Evolutionary conservation across 352 stramenopile species (phyloP).

Genomic region (Phytophthora podocarpi): DNA sequence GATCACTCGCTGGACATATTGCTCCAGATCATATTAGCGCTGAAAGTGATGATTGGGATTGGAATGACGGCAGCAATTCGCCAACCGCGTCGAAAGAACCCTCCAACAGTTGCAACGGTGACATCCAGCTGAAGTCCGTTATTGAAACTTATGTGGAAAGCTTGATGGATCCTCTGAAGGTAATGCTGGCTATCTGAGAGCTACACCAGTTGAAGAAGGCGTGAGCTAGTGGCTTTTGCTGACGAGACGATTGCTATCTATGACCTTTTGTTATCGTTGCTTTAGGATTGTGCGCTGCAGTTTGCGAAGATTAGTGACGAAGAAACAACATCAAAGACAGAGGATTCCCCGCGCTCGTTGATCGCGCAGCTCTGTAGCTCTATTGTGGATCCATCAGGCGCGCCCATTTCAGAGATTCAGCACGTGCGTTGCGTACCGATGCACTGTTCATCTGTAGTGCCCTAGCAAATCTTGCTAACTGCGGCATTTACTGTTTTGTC

Average conservation of each 20-base stretch:
- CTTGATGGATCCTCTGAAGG: slow-evolving; percentile 54
- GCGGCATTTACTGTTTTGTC: neutral
- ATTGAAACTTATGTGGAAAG: slow-evolving; percentile 51
- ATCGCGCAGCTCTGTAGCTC: slow-evolving; percentile 56
- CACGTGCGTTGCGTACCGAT: slow-evolving; percentile 37
- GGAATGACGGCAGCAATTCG: slow-evolving; percentile 46
- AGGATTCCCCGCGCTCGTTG: slow-evolving; percentile 32
- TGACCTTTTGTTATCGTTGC: neutral
- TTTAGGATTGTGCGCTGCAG: slow-evolving; percentile 69
- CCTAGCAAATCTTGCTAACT: neutral
- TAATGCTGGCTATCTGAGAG: slow-evolving; percentile 28
- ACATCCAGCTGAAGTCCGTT: slow-evolving; percentile 31
- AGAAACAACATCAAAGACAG: slow-evolving; percentile 16
- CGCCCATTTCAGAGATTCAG: slow-evolving; percentile 45
- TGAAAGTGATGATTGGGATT: slow-evolving; percentile 72
- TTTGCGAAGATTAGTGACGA: slow-evolving; percentile 46
- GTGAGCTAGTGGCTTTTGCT: slow-evolving; percentile 1
- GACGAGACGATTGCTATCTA: slow-evolving; percentile 1
- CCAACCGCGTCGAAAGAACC: slow-evolving; percentile 9
- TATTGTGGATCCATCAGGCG: slow-evolving; percentile 37
- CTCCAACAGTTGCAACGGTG: slow-evolving; percentile 13
- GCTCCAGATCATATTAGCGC: slow-evolving; percentile 23
- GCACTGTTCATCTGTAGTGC: neutral
- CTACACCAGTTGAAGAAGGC: neutral
- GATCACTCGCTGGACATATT: slow-evolving; percentile 3